Percentiles rank a stretch among this genome's conserved stretches.
Conservation (phyloP, 2,329 filamentous ascomycete genomes). For the Xylariaceae sp. region DNA sequence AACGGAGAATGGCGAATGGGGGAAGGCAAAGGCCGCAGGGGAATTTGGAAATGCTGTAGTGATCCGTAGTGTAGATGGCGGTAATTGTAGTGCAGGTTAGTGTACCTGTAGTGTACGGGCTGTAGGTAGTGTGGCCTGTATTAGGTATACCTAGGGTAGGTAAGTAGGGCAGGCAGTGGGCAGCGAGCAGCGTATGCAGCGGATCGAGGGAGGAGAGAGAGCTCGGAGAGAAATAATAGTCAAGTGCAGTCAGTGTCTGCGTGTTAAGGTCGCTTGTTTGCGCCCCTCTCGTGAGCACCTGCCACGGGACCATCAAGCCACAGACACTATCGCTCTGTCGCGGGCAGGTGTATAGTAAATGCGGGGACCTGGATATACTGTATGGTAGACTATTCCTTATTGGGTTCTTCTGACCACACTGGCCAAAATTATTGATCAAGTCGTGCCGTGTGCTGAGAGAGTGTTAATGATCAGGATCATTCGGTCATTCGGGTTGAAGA, state of each 20-base stretch:
- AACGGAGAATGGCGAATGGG: slow-evolving; percentile 1
- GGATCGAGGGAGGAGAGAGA: not conserved
- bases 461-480: not conserved
- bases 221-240: slow-evolving; percentile 3
- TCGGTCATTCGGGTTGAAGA: not conserved
- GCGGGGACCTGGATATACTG: too few relatives aligned
- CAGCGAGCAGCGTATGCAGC: not conserved
- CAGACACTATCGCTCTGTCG: not conserved
- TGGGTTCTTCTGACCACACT: too few relatives aligned
- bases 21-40: not conserved
- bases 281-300: slow-evolving; percentile 1
- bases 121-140: not conserved
- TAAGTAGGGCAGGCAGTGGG: too few relatives aligned
- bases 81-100: too few relatives aligned
- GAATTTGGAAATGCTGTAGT: not conserved
- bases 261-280: slow-evolving; percentile 3
- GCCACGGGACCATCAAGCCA: slow-evolving; percentile 17
- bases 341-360: too few relatives aligned
- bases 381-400: too few relatives aligned
- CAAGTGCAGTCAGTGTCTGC: too few relatives aligned
- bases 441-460: not conserved
- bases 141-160: too few relatives aligned
- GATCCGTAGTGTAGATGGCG: too few relatives aligned
- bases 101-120: not conserved
- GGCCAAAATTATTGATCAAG: not conserved